phyloP scores from a whole-genome alignment of 2,329 filamentous ascomycete genomes.

The Ascocoryne sarcoides region DNA sequence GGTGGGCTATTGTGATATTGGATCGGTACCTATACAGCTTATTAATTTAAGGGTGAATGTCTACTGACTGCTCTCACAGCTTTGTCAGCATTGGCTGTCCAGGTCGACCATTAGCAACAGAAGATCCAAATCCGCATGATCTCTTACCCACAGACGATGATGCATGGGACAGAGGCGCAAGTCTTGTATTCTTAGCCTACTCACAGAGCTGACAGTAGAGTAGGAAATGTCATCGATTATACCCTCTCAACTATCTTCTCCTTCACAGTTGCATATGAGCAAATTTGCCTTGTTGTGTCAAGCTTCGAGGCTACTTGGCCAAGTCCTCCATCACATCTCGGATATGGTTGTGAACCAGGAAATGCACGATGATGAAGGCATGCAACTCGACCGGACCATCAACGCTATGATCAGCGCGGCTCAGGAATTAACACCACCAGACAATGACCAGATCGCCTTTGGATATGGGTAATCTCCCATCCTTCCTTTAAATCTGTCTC shows the following conservation, averaged over 20 bases:
- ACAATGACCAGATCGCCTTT: conserved; percentile 13
- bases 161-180: conserved; percentile 29
- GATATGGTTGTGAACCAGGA: not conserved
- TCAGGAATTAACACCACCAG: conserved; percentile 3
- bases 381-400: conserved; percentile 9
- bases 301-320: conserved; percentile 26
- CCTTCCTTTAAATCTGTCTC: not conserved
- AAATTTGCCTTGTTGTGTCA: conserved; percentile 40
- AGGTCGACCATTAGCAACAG: conserved; percentile 4
- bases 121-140: conserved; percentile 7
- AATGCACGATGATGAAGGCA: conserved; percentile 10
- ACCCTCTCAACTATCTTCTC: conserved; percentile 1
- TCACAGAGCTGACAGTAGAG: conserved; percentile 1
- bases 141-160: conserved; percentile 22
- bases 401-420: conserved; percentile 8
- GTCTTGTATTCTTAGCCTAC: not conserved
- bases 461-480: conserved; percentile 13
- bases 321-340: conserved; percentile 21
- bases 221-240: conserved; percentile 6
- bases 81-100: too few species aligned
- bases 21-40: conserved; percentile 34
- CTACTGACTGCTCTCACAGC: too few species aligned
- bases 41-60: too few species aligned
- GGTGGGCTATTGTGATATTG: conserved; percentile 38
- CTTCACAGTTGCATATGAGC: conserved; percentile 24